Conservation (phyloP, 108 stramenopile species). For the Fragilaria radians region DNA sequence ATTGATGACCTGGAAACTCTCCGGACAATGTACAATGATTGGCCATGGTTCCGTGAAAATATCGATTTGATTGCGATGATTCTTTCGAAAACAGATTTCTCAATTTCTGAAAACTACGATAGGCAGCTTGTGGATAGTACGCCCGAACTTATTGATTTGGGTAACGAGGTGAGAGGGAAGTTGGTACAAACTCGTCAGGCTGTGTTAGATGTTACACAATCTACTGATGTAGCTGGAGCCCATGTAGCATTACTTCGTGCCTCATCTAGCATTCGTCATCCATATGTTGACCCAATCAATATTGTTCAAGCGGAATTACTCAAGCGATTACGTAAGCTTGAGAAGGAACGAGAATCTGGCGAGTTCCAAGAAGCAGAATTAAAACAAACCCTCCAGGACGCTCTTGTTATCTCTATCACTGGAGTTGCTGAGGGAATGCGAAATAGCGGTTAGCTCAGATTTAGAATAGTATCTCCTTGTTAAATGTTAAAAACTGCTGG, state of each 20-base stretch:
- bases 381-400: conserved; percentile 64
- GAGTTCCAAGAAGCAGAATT: conserved; percentile 64
- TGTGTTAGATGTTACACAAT: conserved; percentile 78
- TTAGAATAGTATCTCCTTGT: no score
- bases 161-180: conserved; percentile 74
- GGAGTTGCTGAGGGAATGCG: conserved; percentile 96
- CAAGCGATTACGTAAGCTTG: conserved; percentile 65
- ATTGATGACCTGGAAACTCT: conserved; percentile 46
- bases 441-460: conserved; percentile 97
- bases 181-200: conserved; percentile 76
- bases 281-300: conserved; percentile 97
- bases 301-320: conserved; percentile 92
- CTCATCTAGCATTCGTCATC: conserved; percentile 79
- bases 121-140: conserved; percentile 63
- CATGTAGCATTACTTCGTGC: conserved; percentile 85
- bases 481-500: no score
- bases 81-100: conserved; percentile 89
- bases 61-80: conserved; percentile 94
- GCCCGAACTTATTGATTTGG: conserved; percentile 53
- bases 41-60: conserved; percentile 93
- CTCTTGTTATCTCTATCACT: conserved; percentile 87
- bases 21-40: conserved; percentile 86
- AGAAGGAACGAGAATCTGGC: conserved; percentile 21
- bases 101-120: conserved; percentile 91
- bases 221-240: conserved; percentile 63